Evolutionary conservation across 208 protist genomes (phyloP), one percentile per base, ranked within the genome.

Genomic region (Trypanosomatidae sp.): DNA sequence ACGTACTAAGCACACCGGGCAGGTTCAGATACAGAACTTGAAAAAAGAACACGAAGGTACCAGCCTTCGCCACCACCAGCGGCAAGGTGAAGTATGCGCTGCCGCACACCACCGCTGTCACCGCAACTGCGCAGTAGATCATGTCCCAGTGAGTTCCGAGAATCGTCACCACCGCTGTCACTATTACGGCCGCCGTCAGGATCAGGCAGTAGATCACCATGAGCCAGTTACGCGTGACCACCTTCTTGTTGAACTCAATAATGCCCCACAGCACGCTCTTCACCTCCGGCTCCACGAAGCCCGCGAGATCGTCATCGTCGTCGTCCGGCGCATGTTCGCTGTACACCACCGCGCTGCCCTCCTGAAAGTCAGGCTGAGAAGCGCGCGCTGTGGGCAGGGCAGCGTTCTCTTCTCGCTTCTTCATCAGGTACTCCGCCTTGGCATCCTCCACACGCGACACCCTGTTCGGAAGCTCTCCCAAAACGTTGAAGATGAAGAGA

Each of bases 401-500:
- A 41, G 59, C n/a, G 7, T 67, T 71, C 30, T 81, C 66, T 22
- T n/a, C 22, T 28, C 53, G 6, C 25, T 17, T 25, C 53, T 28
- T 39, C 66, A 36, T n/a, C 5, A 76, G 43, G 69, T 72, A 76
- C 15, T 78, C 44, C 1, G 81, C 39, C 69, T 78, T 53, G 17
- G 65, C 69, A 66, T 91, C 84, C 39, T 85, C 79, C 7, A 53
- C 2, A 44, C 84, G 84, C 15, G 87, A 79, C 3, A 71, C 73
- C 1, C 73, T 66, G 73, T 93, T 90, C 9, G 17, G 73, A 33
- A 76, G 33, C 84, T 93, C 89, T 7, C 69, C 86, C 62, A 85
- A 82, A 52, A 86, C 77, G 80, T 93, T 93, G 50, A 87, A 83
- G 33, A 84, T 60, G 56, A 87, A 90, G 30, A 91, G 69, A 10